phyloP scores from a whole-genome alignment of 306 rosid genomes.

The Urtica urens region DNA sequence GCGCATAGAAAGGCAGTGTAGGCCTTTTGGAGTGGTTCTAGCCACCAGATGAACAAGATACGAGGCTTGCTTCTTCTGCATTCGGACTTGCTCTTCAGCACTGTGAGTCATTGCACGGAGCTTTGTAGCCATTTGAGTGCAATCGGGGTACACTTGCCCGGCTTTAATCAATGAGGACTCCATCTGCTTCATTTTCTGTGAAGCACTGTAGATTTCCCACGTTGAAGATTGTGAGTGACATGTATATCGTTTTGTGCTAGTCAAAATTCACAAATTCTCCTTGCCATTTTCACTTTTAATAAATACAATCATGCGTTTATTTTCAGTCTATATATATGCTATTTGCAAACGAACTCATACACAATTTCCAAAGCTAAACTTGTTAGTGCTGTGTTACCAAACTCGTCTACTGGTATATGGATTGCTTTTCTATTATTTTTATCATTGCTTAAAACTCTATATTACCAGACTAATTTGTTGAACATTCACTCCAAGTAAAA shows the following conservation, averaged over 20 bases:
- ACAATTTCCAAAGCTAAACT: no score
- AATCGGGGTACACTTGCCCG: conserved; percentile 55
- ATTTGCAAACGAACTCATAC: no score
- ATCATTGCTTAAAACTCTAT: conserved; percentile 3
- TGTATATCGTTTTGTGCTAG: background rate
- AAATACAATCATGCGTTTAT: conserved; percentile 4
- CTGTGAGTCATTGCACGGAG: conserved; percentile 74
- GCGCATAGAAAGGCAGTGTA: conserved; percentile 90
- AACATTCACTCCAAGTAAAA: conserved; percentile 9
- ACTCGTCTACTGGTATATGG: background rate
- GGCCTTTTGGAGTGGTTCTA: conserved; percentile 72
- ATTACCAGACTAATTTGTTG: background rate
- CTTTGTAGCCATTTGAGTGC: conserved; percentile 58
- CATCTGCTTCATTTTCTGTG: conserved; percentile 85
- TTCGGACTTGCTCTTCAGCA: conserved; percentile 58
- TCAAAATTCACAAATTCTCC: no score
- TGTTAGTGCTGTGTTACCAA: no score
- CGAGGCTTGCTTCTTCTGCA: conserved; percentile 42
- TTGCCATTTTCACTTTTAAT: no score
- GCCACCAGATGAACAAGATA: conserved; percentile 71
- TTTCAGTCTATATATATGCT: background rate
- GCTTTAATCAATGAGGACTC: conserved; percentile 77
- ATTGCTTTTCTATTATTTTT: background rate
- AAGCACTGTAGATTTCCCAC: conserved; percentile 65
- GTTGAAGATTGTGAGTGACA: conserved; percentile 31